Percentiles rank a stretch among this genome's conserved stretches.
phyloP scores from a whole-genome alignment of 139 green algal species.

The Astrephomene gubernaculifera region DNA sequence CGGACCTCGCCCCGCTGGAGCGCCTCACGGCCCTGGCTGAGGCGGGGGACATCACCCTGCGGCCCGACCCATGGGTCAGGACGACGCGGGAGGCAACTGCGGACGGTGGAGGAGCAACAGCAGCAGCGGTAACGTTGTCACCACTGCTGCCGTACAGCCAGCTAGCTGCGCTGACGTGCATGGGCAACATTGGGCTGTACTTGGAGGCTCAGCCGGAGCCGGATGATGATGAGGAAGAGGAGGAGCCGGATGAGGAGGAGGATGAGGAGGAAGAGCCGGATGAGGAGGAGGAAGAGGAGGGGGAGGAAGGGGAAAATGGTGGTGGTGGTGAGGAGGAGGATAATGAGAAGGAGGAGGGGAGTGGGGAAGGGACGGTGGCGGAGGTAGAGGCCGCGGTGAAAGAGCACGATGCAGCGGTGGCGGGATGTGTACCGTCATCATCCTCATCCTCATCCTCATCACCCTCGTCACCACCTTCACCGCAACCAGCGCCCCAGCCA shows the following conservation, averaged over 20 bases:
- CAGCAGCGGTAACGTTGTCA: too few species aligned
- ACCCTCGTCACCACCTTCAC: not conserved
- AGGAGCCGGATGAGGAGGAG: not conserved
- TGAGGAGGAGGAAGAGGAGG: not conserved
- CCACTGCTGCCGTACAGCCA: not conserved
- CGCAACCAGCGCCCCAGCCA: not conserved
- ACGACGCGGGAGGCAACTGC: not conserved
- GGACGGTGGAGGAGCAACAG: too few species aligned
- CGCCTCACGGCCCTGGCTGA: conserved; percentile 28
- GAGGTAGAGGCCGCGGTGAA: not conserved
- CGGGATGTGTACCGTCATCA: too few species aligned
- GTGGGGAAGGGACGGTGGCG: not conserved
- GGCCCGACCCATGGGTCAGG: not conserved
- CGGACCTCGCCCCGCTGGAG: not conserved
- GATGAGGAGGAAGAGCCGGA: not conserved
- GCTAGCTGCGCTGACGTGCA: conserved; percentile 22
- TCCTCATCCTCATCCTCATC: too few species aligned
- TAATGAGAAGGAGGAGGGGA: not conserved
- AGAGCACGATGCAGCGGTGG: not conserved
- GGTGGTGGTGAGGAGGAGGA: too few species aligned
- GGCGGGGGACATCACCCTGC: conserved; percentile 23
- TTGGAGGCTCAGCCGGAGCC: not conserved
- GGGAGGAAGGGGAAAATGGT: too few species aligned
- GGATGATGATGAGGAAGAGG: not conserved
- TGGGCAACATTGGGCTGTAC: not conserved